Evolutionary conservation across 2,329 filamentous ascomycete genomes (phyloP), one percentile per base, ranked within the genome.

Genomic region (Dactylellina drechsleri): DNA sequence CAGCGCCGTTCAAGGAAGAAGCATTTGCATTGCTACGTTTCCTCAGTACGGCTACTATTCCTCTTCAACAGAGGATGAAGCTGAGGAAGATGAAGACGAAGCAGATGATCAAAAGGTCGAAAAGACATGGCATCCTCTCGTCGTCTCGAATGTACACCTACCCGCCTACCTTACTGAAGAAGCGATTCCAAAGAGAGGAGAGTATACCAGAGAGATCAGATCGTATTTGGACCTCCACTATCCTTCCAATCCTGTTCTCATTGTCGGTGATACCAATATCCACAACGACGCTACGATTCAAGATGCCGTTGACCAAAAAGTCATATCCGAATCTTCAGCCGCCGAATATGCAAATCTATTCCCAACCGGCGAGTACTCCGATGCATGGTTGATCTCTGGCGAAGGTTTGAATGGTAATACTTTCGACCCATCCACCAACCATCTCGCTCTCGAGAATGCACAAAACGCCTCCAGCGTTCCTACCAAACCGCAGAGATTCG

Each of bases 221-320:
- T 79, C 80, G 6, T 81, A 88, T 78, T 77, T 90, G 15, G 79
- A 80, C 0, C 77, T 76, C 0, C 77, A 81, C 0, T 85, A 87
- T 54, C 76, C 81, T 0, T 65, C 80, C 0, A 83, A 85, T 43
- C 83, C 86, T 3, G 87, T 85, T 83, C 82, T 90, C 2, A 77
- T 91, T 18, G 86, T 86, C 0, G 89, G 89, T 2, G 88, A 90
- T 78, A 88, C 90, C 79, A 91, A 91, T 77, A 82, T 90, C 23
- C 83, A 85, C 5, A 89, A 88, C 0, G 81, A 83, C 1, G 83
- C 83, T 61, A 87, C 87, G 0, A 85, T 90, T 40, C 82, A 85
- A 10, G 81, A 82, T 2, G 87, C 88, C 0, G 77, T 86, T 1
- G 83, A 84, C 66, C 84, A 83, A 61, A 85, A 85, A n/a, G 85